Evolutionary conservation across 805 yeast genomes (phyloP), one percentile per base, ranked within the genome.

Genomic region (Maudiozyma bulderi): DNA sequence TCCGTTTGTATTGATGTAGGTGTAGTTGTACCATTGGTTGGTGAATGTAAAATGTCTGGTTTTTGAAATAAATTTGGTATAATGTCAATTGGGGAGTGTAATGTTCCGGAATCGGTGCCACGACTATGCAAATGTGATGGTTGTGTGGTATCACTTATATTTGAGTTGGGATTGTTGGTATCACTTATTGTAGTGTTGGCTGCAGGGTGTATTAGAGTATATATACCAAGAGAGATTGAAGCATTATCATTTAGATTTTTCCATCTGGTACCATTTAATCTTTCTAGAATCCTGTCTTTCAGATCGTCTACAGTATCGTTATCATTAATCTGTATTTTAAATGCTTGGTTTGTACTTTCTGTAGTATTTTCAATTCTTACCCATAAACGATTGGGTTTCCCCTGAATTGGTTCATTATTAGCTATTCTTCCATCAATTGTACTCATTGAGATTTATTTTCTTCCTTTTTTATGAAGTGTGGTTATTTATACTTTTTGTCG

Each of bases 291-390:
- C 51, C 79, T 74, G 9, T 74, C 68, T 59, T 90, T 90, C 57
- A 90, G 70, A 64, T 91, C 96, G 64, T 90, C 98, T 5, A 90
- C 75, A 1, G 89, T 74, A 59, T 86, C 91, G 20, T 65, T 60
- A 32, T 78, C 78, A 14, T 72, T 71, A 15, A 86, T 83, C 50
- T 72, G 61, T 6, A 90, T 66, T 1, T 95, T 77, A 0, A 96
- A 86, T 3, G 97, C 85, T 45, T 63, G 54, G 40, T 52, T 14
- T 7, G 51, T 51, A 1, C 39, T 32, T 31, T 56, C 58, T 14
- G 49, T 51, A 6, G 44, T 35, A 35, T 38, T 14, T 9, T 50
- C 51, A 20, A 60, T 38, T 51, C 54, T 55, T n/a, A 59, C 46
- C 65, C 65, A 61, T n/a, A 61, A 46, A n/a, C 4, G 37, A 34